A percentile compares a stretch with the other conserved stretches of the same genome.
These are phyloP conservation scores for Cyberlindnera maclurae DNA, from an alignment of 805 yeast species.

Conservation along the genomic window DNA sequence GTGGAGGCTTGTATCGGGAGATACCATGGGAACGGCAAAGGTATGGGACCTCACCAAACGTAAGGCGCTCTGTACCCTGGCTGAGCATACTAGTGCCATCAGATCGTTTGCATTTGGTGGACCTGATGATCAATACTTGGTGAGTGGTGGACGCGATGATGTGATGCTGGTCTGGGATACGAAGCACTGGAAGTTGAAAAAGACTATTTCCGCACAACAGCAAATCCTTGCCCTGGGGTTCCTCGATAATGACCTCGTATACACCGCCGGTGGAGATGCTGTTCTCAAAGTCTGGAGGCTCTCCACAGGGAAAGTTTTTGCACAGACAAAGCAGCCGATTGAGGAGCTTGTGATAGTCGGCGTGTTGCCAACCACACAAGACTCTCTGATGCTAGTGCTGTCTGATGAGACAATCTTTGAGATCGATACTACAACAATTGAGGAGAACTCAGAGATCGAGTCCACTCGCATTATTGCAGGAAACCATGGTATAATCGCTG, in stretches of 20 bases:
- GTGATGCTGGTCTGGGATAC: slow-evolving; percentile 55
- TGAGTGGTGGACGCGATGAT: slow-evolving; percentile 89
- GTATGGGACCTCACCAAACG: slow-evolving; percentile 66
- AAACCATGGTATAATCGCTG: slow-evolving; percentile 93
- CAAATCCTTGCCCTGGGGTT: slow-evolving; percentile 70
- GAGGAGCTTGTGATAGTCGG: slow-evolving; percentile 74
- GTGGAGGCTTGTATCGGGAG: slow-evolving; percentile 79
- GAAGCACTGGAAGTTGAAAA: slow-evolving; percentile 45
- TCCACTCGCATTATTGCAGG: slow-evolving; percentile 65
- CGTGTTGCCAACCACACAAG: slow-evolving; percentile 34
- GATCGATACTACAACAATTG: slow-evolving; percentile 30
- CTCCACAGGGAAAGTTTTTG: slow-evolving; percentile 46
- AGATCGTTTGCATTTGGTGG: slow-evolving; percentile 67
- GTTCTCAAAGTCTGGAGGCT: slow-evolving; percentile 60
- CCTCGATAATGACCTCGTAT: slow-evolving; percentile 60
- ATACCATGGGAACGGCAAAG: slow-evolving; percentile 47
- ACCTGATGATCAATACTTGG: slow-evolving; percentile 43
- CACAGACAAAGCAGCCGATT: slow-evolving; percentile 38
- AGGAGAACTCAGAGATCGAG: slow-evolving; percentile 31
- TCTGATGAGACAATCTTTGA: slow-evolving; percentile 81
- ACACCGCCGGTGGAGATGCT: slow-evolving; percentile 76
- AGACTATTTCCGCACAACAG: slow-evolving; percentile 67
- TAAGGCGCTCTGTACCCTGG: slow-evolving; percentile 53
- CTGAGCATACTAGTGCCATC: slow-evolving; percentile 79
- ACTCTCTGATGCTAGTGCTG: slow-evolving; percentile 43